These are phyloP conservation scores for Atkinsonella hypoxylon DNA, from an alignment of 2,329 filamentous ascomycete species.

Conservation along the genomic window DNA sequence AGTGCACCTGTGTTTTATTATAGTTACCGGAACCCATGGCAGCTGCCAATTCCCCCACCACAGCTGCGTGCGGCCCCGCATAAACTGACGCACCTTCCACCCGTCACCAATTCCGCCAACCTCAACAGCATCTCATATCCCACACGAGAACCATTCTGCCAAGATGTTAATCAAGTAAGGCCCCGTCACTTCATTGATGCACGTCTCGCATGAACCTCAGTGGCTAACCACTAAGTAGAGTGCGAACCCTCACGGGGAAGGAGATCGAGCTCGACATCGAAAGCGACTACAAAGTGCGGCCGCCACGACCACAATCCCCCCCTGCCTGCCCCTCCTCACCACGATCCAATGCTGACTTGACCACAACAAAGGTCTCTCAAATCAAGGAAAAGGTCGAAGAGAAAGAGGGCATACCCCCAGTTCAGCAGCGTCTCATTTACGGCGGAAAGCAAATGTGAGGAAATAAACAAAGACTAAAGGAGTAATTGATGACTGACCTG, in stretches of 20 bases:
- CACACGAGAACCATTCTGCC: conserved; percentile 5
- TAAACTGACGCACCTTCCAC: background rate
- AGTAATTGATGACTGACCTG: background rate
- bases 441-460: conserved; percentile 96
- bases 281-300: conserved; percentile 71
- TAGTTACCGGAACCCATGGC: no score
- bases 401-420: conserved; percentile 95
- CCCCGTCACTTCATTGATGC: no score
- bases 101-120: background rate
- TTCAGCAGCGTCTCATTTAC: conserved; percentile 91
- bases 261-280: conserved; percentile 99
- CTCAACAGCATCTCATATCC: background rate
- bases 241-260: conserved; percentile 94
- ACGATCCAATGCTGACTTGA: background rate
- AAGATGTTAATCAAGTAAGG: conserved; percentile 40
- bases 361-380: conserved; percentile 56
- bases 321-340: background rate
- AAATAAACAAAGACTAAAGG: background rate
- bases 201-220: background rate
- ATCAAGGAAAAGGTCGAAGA: conserved; percentile 99
- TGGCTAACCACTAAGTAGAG: conserved; percentile 39
- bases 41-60: background rate
- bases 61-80: background rate
- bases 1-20: no score
- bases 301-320: background rate